A percentile compares a stretch with the other conserved stretches of the same genome.
Conservation (phyloP, 2,329 filamentous ascomycete species). For the Falciphora oryzae region DNA sequence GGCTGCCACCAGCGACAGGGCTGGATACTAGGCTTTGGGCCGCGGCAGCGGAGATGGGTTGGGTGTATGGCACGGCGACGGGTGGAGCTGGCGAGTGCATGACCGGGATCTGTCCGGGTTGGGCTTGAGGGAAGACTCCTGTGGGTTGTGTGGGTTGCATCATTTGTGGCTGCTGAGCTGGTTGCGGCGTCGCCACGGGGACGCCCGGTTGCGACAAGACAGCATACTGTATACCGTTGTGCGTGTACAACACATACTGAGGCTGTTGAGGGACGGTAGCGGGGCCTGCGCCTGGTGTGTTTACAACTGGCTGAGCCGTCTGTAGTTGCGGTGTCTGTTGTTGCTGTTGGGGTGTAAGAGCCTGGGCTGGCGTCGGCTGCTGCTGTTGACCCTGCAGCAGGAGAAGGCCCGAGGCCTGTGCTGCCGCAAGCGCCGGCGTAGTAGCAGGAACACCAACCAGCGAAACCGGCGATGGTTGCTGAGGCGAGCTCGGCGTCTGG, state of each 20-base stretch:
- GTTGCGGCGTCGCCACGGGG: background rate
- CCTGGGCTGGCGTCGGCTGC: background rate
- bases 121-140: background rate
- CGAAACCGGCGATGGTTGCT: background rate
- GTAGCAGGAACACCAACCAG: background rate
- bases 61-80: background rate
- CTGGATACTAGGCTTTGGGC: background rate
- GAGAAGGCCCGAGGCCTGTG: background rate
- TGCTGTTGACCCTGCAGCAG: background rate
- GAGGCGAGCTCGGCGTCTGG: background rate
- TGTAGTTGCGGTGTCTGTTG: background rate
- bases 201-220: background rate
- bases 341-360: background rate
- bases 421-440: background rate
- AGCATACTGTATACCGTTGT: background rate
- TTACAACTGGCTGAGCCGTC: background rate
- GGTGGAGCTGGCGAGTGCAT: slow-evolving; percentile 7
- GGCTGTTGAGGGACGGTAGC: background rate
- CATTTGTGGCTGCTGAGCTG: background rate
- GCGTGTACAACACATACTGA: background rate
- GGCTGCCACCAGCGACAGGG: background rate
- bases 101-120: slow-evolving; percentile 12
- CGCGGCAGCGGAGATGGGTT: background rate
- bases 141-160: no score
- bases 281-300: background rate